These are phyloP conservation scores for Eleusine coracana DNA, from an alignment of 176 grass and related monocot species.

Conservation along the genomic window DNA sequence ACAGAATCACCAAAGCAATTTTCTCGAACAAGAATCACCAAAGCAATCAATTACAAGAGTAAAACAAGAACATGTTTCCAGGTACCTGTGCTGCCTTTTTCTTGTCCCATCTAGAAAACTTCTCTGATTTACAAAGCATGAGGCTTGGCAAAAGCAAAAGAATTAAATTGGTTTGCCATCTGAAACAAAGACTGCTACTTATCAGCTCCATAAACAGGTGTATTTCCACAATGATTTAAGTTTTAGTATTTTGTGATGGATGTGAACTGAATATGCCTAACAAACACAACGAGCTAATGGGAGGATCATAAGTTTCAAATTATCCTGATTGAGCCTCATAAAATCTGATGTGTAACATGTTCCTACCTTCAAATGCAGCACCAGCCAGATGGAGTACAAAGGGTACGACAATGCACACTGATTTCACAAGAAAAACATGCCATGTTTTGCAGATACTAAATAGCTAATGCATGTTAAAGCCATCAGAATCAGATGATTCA, in stretches of 20 bases:
- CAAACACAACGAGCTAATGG: neutral
- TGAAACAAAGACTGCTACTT: neutral
- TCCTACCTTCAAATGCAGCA: neutral
- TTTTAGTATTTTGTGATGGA: neutral
- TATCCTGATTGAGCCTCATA: constrained; percentile 5
- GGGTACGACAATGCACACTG: neutral
- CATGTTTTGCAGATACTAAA: no score
- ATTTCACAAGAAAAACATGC: neutral
- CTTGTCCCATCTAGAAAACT: neutral
- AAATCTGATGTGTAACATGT: neutral
- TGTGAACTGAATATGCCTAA: neutral
- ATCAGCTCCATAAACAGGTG: neutral
- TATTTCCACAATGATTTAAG: neutral
- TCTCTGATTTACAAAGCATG: constrained; percentile 2
- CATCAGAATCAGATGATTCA: neutral
- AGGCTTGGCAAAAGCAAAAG: neutral
- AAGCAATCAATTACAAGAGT: constrained; percentile 21
- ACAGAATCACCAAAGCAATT: constrained; percentile 20
- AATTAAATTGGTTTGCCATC: neutral
- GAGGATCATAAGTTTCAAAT: neutral
- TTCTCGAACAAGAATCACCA: neutral
- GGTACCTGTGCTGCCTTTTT: neutral
- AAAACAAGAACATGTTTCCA: constrained; percentile 11
- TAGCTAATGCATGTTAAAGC: no score
- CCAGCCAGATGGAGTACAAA: neutral